A percentile compares a stretch with the other conserved stretches of the same genome.
Conservation (phyloP, 2,329 filamentous ascomycete species). For the Alternaria gaisen region DNA sequence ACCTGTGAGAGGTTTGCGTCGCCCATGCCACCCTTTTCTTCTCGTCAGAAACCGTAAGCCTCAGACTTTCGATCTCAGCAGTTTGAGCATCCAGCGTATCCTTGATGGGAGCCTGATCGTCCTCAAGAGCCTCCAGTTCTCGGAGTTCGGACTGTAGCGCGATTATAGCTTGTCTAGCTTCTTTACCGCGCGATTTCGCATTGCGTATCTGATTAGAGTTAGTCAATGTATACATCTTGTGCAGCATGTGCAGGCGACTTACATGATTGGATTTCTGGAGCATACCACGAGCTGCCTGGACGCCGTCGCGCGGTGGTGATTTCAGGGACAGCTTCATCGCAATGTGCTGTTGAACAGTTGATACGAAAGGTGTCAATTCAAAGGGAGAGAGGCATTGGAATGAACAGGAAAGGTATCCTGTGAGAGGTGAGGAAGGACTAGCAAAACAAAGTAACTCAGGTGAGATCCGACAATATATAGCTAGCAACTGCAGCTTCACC, state of each 20-base stretch:
- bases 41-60: neutral
- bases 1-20: no score
- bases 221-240: neutral
- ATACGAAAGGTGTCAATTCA: neutral
- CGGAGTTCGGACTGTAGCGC: accelerated
- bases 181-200: neutral
- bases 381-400: neutral
- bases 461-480: neutral
- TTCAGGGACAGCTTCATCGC: no score
- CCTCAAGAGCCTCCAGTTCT: neutral
- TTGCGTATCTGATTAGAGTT: neutral
- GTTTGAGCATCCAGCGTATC: neutral
- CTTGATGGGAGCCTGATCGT: neutral
- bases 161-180: neutral
- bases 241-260: accelerated
- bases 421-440: no score
- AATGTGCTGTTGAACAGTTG: neutral
- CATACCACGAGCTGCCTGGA: neutral
- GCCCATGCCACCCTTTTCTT: neutral
- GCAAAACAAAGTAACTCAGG: no score
- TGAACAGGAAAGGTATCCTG: no score
- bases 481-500: neutral
- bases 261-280: neutral
- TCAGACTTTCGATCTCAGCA: neutral
- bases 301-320: neutral